phyloP scores from a whole-genome alignment of 257 asterid genomes.

The Apocynum venetum region DNA sequence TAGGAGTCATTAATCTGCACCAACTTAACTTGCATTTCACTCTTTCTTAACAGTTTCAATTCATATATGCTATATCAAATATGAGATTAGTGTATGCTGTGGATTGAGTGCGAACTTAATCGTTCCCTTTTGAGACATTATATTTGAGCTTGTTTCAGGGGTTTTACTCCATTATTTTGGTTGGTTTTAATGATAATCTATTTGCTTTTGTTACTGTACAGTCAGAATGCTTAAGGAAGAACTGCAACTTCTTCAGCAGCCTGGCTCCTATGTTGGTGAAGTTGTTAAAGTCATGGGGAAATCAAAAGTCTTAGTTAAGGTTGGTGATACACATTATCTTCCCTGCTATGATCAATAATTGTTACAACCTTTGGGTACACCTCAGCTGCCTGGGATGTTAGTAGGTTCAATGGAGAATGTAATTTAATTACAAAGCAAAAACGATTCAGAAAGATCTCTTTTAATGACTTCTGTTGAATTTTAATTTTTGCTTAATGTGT shows the following conservation, averaged over 20 bases:
- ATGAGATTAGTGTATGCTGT: neutral
- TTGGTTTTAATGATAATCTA: neutral
- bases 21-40: neutral
- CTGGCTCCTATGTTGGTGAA: conserved; percentile 98
- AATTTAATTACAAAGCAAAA: no score
- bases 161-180: neutral
- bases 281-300: conserved; percentile 98
- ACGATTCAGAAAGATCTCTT: no score
- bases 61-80: neutral
- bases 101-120: neutral
- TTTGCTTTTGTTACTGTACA: conserved; percentile 16
- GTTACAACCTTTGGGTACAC: neutral
- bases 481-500: neutral
- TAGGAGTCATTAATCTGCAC: no score
- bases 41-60: neutral
- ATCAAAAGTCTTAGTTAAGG: conserved; percentile 93
- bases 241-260: conserved; percentile 92
- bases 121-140: neutral
- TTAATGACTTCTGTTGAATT: neutral
- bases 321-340: conserved; percentile 18
- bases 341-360: neutral
- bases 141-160: neutral
- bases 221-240: conserved; percentile 91
- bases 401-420: neutral
- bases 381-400: neutral